Base-by-base conservation (phyloP, 352 stramenopile species). In the Globisporangium rhizosaccharum region DNA sequence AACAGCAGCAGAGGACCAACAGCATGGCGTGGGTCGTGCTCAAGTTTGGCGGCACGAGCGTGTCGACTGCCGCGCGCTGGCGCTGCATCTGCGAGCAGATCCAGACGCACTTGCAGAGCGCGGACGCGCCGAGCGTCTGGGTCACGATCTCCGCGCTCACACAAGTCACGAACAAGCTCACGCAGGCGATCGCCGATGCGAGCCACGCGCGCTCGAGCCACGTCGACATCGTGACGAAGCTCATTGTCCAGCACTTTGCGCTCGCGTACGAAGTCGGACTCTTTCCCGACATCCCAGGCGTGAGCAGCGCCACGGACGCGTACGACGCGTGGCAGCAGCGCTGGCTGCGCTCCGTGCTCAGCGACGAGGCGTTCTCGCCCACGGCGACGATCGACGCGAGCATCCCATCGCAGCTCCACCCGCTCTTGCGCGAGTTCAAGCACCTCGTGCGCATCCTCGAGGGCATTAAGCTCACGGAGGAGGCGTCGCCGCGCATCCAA, bases 11-110 rank as follows among this genome's bases (percentile, higher is more conserved):
- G 23, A 23, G 23, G 23, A 23, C 23, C 23, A 10, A 49, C 18
- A 25, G 0, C 7, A 64, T 64, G 51, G 42, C 61, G 51, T 96
- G 87, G 87, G 75, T 94, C 42, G 87, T 96, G 65, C 83, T 93
- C 67, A 96, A 96, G 68, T 96, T 96, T 52, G 87, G 87, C 52
- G 87, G 87, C 68, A 96, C 87, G 42, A 94, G 85, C 61, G 87
- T 96, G 52, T 92, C 85, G 12, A 93, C 82, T 7, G 74, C 75
- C 14, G 70, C 71, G 57, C 82, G 82, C 53, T 96, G 86, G 85
- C 76, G 67, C 37, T 82, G 76, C 63, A 95, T 96, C 57, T 91
- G 82, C 61, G 63, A 78, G 28, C 84, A 90, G 58, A 79, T 92
- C 56, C 64, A 73, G 63, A 49, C 67, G 48, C 79, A 95, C 33